Evolutionary conservation across 768 basidiomycete species (phyloP).

Genomic region (Phanerochaete sordida): DNA sequence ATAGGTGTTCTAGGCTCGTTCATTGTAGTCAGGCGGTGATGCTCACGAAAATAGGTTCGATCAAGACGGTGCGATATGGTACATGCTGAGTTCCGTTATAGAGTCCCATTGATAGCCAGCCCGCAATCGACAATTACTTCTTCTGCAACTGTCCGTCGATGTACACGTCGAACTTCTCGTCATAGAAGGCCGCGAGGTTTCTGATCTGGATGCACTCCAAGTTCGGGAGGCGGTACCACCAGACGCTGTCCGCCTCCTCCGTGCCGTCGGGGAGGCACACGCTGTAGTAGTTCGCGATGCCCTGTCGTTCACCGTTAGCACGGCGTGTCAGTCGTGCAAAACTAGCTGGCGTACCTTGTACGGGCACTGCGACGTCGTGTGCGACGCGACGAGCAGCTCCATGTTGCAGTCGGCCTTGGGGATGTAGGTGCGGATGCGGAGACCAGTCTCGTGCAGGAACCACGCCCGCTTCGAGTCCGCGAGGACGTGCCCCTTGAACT

Average conservation of each 20-base stretch:
- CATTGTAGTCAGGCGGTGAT: too few species aligned
- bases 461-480: conserved; percentile 53
- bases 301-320: conserved; percentile 32
- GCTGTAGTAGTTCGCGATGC: conserved; percentile 55
- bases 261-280: conserved; percentile 44
- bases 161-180: conserved; percentile 66
- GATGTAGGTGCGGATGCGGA: conserved; percentile 58
- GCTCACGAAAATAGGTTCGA: too few species aligned
- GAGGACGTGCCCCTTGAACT: conserved; percentile 59
- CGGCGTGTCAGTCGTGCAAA: not conserved
- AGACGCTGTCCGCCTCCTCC: conserved; percentile 46
- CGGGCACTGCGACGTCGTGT: conserved; percentile 48
- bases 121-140: not conserved
- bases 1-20: not conserved
- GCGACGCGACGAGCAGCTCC: conserved; percentile 46
- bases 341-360: conserved; percentile 53
- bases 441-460: conserved; percentile 55
- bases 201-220: conserved; percentile 47
- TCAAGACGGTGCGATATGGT: too few species aligned
- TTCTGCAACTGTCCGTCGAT: conserved; percentile 54
- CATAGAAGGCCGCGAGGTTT: conserved; percentile 57
- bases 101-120: too few species aligned
- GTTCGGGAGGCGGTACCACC: conserved; percentile 59
- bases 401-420: conserved; percentile 52
- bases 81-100: too few species aligned